A percentile compares a stretch with the other conserved stretches of the same genome.
These are phyloP conservation scores for Lenzites betulinus DNA, from an alignment of 768 basidiomycete species.

Conservation along the genomic window DNA sequence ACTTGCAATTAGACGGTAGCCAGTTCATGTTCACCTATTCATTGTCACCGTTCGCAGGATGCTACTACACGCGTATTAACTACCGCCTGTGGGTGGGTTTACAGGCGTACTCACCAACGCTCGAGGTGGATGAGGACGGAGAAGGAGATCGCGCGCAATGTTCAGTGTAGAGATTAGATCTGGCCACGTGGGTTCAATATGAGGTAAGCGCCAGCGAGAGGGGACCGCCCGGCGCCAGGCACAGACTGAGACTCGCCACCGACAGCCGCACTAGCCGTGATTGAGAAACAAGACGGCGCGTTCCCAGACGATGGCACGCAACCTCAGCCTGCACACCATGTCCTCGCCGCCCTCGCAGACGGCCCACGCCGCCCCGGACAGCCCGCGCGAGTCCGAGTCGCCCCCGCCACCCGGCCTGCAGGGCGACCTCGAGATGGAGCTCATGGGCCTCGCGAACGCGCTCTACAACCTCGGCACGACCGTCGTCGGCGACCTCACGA, in stretches of 20 bases:
- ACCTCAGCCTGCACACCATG: constrained; percentile 15
- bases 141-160: too few relatives aligned
- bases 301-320: constrained; percentile 18
- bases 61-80: too few relatives aligned
- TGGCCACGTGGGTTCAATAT: too few relatives aligned
- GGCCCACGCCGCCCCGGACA: constrained; percentile 49
- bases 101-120: too few relatives aligned
- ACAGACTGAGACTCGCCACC: background rate
- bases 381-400: constrained; percentile 74
- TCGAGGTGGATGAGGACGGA: too few relatives aligned
- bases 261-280: background rate
- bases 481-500: constrained; percentile 80
- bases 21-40: background rate
- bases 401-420: constrained; percentile 68
- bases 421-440: constrained; percentile 75
- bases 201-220: too few relatives aligned
- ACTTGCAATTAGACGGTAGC: too few relatives aligned
- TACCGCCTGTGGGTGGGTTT: too few relatives aligned
- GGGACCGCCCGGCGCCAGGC: too few relatives aligned
- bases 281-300: constrained; percentile 3
- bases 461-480: constrained; percentile 83
- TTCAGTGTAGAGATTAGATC: too few relatives aligned
- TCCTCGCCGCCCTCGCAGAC: constrained; percentile 4
- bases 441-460: constrained; percentile 74
- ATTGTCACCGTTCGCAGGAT: background rate